Evolutionary conservation across 2,329 filamentous ascomycete genomes (phyloP), one percentile per base, ranked within the genome.

Genomic region (Magnaporthiopsis poae): DNA sequence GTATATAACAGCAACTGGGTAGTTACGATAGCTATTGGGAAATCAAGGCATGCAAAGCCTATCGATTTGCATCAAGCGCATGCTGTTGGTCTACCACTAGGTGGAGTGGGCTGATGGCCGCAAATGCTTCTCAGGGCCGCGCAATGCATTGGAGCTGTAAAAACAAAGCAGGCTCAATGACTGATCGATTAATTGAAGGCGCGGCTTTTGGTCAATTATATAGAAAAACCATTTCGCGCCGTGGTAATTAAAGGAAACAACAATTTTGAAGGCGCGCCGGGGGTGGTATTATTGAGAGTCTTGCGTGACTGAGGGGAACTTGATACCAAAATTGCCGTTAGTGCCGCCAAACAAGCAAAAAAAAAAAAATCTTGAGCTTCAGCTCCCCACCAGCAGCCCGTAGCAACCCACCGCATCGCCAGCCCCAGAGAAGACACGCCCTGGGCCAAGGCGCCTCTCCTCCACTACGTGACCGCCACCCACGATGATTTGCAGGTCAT

Each of bases 401-500:
- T 13, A 39, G 25, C 61, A 21, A 62, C 11, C 29, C 31, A 62
- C 27, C 7, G 35, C 31, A 18, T 62, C n/a, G 21, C 21, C 13
- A n/a, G 15, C 36, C 33, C 36, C 31, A n/a, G 61, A 33, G 61
- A 39, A 27, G 61, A 33, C 21, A n/a, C 13, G 12, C 39, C 61
- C 36, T 39, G 61, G 27, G 8, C 21, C 25, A 18, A 61, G 46
- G 46, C 46, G n/a, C 46, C 18, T 25, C 7, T 2, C 66, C 68
- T 69, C 69, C 61, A 67, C 60, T 63, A 46, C 15, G 4, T 18
- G 13, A 13, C 39, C 15, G 15, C 5, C 39, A 18, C 67, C 61
- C 68, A 73, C 68, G 69, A 80, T 79, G 77, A 79, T 79, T 69
- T 81, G 79, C 73, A 73, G 76, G 70, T 74, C 77, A 70, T 88